These are phyloP conservation scores for Cicer judaicum DNA, from an alignment of 306 rosid genomes.

Conservation along the genomic window DNA sequence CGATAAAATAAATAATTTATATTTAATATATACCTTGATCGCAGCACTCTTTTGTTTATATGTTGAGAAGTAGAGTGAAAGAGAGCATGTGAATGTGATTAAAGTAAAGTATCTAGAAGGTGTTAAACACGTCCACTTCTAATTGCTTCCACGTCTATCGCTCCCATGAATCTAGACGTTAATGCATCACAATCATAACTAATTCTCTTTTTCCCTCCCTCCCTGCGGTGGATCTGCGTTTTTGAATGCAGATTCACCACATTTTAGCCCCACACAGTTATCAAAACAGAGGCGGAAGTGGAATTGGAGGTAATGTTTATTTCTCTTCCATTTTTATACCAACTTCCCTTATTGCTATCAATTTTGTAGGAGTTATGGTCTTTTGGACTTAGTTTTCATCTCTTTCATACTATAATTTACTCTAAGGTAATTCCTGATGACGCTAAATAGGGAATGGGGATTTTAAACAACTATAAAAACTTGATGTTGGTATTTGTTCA, in stretches of 20 bases:
- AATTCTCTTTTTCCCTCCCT: slow-evolving; percentile 5
- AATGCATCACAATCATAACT: not conserved
- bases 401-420: not conserved
- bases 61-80: too few species aligned
- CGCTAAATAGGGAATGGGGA: not conserved
- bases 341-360: not conserved
- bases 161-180: not conserved
- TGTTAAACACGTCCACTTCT: not conserved
- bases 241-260: slow-evolving; percentile 14
- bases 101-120: not conserved
- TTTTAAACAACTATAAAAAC: not conserved
- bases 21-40: too few species aligned
- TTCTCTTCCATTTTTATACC: not conserved
- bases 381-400: not conserved
- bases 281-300: not conserved
- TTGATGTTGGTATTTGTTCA: not conserved
- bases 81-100: too few species aligned
- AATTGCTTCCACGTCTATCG: not conserved
- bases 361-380: too few species aligned
- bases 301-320: slow-evolving; percentile 30
- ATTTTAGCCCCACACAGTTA: not conserved
- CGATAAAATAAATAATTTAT: too few species aligned
- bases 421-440: not conserved
- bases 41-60: too few species aligned
- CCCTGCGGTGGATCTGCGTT: slow-evolving; percentile 39